These are phyloP conservation scores for Tricholoma bakamatsutake DNA, from an alignment of 768 basidiomycete genomes.

Conservation along the genomic window DNA sequence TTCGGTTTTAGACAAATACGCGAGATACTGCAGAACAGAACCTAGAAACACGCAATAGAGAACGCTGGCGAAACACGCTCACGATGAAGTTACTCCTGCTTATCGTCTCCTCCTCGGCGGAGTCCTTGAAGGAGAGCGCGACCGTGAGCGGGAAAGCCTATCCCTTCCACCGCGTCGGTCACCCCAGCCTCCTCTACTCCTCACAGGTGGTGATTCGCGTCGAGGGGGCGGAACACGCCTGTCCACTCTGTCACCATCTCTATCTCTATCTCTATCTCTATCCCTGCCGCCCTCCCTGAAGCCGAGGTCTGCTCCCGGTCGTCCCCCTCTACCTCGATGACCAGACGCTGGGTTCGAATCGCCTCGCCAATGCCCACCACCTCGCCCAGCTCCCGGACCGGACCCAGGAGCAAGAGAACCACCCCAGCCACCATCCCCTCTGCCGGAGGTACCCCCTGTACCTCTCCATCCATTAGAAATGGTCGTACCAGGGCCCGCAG, in stretches of 20 bases:
- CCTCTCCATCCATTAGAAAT: slow-evolving; percentile 29
- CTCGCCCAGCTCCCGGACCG: slow-evolving; percentile 35
- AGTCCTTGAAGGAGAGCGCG: slow-evolving; percentile 34
- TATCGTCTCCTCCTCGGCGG: slow-evolving; percentile 37
- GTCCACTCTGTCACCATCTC: slow-evolving; percentile 28
- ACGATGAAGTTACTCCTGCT: slow-evolving; percentile 13
- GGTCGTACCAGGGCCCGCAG: slow-evolving; percentile 22
- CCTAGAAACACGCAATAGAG: not conserved
- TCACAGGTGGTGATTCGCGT: slow-evolving; percentile 41
- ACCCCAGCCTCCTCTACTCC: slow-evolving; percentile 23
- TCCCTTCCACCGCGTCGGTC: slow-evolving; percentile 18
- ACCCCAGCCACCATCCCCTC: slow-evolving; percentile 46
- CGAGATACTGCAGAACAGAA: not conserved
- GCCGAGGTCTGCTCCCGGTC: slow-evolving; percentile 23
- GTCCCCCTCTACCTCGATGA: slow-evolving; percentile 32
- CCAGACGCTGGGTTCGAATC: slow-evolving; percentile 48
- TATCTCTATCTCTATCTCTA: slow-evolving; percentile 20
- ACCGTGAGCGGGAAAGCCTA: slow-evolving; percentile 30
- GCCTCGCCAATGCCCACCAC: slow-evolving; percentile 74
- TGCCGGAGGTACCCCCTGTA: slow-evolving; percentile 28
- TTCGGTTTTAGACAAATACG: too few species aligned
- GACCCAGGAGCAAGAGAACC: slow-evolving; percentile 27
- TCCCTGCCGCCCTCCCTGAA: slow-evolving; percentile 12
- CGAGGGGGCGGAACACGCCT: slow-evolving; percentile 47
- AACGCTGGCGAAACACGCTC: not conserved